These are phyloP conservation scores for Leishmania tropica DNA, from an alignment of 208 protist species.

Conservation along the genomic window DNA sequence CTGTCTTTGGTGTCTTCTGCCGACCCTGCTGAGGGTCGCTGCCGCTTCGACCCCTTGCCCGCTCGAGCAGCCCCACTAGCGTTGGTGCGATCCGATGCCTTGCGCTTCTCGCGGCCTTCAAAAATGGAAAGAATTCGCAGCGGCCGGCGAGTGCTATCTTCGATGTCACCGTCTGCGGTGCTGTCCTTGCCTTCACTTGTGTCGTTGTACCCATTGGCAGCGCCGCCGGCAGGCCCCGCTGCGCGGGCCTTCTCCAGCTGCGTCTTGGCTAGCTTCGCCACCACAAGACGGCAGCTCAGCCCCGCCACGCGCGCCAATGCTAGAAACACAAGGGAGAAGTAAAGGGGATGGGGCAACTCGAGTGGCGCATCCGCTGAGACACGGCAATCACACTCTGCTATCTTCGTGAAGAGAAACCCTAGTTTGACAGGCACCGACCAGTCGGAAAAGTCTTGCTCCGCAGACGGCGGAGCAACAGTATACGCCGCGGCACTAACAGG, in stretches of 20 bases:
- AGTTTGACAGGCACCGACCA: constrained; percentile 33
- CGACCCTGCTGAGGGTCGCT: constrained; percentile 11
- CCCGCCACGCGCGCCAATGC: constrained; percentile 50
- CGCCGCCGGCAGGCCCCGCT: not conserved
- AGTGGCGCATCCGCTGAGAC: constrained; percentile 10
- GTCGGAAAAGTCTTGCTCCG: constrained; percentile 36
- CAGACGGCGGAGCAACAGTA: not conserved
- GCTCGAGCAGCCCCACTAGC: not conserved
- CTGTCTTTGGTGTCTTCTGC: constrained; percentile 6
- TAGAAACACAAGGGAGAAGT: constrained; percentile 57
- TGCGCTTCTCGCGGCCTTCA: constrained; percentile 24
- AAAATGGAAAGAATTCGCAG: constrained; percentile 43
- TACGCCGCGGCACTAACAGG: not conserved
- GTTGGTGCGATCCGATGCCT: constrained; percentile 1
- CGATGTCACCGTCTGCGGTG: constrained; percentile 10
- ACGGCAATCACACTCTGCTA: constrained; percentile 16
- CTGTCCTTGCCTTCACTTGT: not conserved
- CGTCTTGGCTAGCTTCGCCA: constrained; percentile 33
- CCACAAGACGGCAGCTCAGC: constrained; percentile 54
- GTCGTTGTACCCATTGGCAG: not conserved
- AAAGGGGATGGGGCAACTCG: constrained; percentile 48
- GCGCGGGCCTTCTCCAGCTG: constrained; percentile 12
- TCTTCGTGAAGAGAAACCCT: constrained; percentile 17
- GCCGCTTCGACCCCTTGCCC: constrained; percentile 9
- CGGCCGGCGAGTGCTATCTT: constrained; percentile 7